Base-by-base conservation (phyloP, 768 basidiomycete species). In the Termitomyces sp. region DNA sequence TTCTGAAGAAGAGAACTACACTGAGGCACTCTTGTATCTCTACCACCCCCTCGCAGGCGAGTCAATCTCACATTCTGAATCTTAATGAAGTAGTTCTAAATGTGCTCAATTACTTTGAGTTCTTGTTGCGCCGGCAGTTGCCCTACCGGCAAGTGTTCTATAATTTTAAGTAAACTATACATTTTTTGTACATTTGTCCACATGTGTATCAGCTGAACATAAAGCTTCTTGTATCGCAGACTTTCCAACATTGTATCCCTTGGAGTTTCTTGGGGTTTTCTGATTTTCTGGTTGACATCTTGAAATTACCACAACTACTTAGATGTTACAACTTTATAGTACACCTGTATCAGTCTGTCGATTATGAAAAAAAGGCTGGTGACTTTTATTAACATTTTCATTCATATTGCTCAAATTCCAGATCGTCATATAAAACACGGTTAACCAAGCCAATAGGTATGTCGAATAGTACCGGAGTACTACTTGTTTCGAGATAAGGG, bases 401-500 rank as follows among this genome's bases (percentile, higher is more conserved):
- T 31, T 31, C 29, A 23, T 41, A 25, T 38, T 36, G 35, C n/a
- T 53, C 40, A 18, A 25, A 46, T 27, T 54, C 49, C 42, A 29
- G 29, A 52, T 20, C 12, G 18, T 53, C 59, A 54, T 91, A 91
- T 31, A 89, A 63, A 44, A 89, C 83, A 47, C 86, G 83, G 61
- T 92, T 92, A 29, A 93, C 88, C 41, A 91, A 66, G 12, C 88
- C 87, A 48, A 91, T 83, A 4, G 92, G 92, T 58, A 94, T 82
- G 67, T 94, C 92, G 66, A 90, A 90, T 36, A 89, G 69, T 54
- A 85, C 84, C 3, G 88, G 85, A 15, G 73, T 64, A 50, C 75
- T 66, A 2, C 80, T 75, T 38, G 82, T 73, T 9, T 67, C 71
- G 47, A 80, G 63, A 61, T 88, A 88, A 18, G 81, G 75, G 59